phyloP scores from a whole-genome alignment of 116 monocot species.

The Trichopus zeylanicus region DNA sequence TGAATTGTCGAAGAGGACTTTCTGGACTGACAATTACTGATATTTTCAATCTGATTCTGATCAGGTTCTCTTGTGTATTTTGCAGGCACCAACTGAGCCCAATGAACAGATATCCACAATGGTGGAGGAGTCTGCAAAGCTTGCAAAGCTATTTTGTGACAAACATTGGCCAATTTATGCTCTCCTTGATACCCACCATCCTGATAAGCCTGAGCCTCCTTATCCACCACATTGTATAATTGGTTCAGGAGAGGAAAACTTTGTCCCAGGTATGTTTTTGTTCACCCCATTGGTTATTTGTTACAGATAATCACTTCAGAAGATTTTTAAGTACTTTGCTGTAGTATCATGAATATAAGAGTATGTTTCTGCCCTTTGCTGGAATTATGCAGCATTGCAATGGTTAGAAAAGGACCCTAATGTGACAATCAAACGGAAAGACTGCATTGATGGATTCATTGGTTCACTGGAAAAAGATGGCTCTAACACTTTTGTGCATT shows the following conservation, averaged over 20 bases:
- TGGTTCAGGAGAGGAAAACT: conserved; percentile 74
- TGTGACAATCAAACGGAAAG: conserved; percentile 60
- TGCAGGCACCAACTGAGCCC: conserved; percentile 63
- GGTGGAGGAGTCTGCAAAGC: conserved; percentile 57
- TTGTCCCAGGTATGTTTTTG: conserved; percentile 69
- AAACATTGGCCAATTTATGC: conserved; percentile 80
- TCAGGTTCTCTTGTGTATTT: neutral
- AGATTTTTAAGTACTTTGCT: no score
- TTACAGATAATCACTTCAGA: no score
- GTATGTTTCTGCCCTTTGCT: neutral
- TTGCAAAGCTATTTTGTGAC: conserved; percentile 59
- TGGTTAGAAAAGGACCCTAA: conserved; percentile 83
- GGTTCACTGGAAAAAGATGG: conserved; percentile 66
- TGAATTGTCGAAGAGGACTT: no score
- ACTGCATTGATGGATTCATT: conserved; percentile 76
- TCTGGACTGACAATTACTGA: no score
- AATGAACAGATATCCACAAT: conserved; percentile 61
- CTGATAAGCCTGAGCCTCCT: conserved; percentile 77
- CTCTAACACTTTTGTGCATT: conserved; percentile 57
- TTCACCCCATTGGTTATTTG: no score
- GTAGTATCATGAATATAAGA: no score
- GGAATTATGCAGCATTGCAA: conserved; percentile 35
- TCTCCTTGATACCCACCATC: conserved; percentile 71
- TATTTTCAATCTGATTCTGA: no score
- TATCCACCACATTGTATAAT: conserved; percentile 95